phyloP scores from a whole-genome alignment of 768 basidiomycete species.

The Mycena olivaceomarginata region DNA sequence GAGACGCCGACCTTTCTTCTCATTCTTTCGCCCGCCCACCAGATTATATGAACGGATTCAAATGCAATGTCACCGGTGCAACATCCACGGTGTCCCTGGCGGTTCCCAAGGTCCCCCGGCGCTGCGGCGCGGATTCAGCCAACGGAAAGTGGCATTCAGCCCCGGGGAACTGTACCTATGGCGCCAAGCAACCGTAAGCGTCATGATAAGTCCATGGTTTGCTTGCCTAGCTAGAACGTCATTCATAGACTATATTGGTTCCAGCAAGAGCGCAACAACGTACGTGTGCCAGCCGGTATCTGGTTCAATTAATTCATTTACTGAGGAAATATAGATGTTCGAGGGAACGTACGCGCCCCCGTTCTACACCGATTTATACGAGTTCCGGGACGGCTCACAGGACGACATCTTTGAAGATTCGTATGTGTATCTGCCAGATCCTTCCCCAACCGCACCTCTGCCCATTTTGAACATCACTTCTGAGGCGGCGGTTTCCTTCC shows the following conservation, averaged over 20 bases:
- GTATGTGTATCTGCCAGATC: slow-evolving; percentile 66
- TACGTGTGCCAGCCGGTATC: slow-evolving; percentile 44
- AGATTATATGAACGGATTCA: slow-evolving; percentile 88
- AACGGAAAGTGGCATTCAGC: slow-evolving; percentile 64
- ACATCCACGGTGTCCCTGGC: slow-evolving; percentile 73
- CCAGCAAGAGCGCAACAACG: slow-evolving; percentile 78
- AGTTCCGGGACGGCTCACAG: slow-evolving; percentile 84
- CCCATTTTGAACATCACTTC: slow-evolving; percentile 51
- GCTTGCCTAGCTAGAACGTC: not conserved
- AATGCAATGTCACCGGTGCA: slow-evolving; percentile 75
- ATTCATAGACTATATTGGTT: slow-evolving; percentile 73
- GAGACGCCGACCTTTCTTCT: slow-evolving; percentile 14
- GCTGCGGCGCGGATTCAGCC: slow-evolving; percentile 77
- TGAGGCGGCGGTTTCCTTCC: not conserved
- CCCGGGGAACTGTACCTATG: slow-evolving; percentile 83
- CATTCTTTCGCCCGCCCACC: not conserved
- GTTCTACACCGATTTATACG: slow-evolving; percentile 82
- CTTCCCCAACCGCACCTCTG: slow-evolving; percentile 62
- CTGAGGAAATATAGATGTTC: slow-evolving; percentile 69
- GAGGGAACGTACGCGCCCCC: slow-evolving; percentile 78
- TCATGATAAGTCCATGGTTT: not conserved
- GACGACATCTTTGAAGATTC: slow-evolving; percentile 82
- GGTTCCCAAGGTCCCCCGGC: slow-evolving; percentile 73
- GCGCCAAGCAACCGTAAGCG: slow-evolving; percentile 71
- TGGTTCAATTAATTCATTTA: not conserved